These are phyloP conservation scores for Coemansia sp. DNA, from an alignment of 192 early-diverging fungal genomes.

Conservation along the genomic window DNA sequence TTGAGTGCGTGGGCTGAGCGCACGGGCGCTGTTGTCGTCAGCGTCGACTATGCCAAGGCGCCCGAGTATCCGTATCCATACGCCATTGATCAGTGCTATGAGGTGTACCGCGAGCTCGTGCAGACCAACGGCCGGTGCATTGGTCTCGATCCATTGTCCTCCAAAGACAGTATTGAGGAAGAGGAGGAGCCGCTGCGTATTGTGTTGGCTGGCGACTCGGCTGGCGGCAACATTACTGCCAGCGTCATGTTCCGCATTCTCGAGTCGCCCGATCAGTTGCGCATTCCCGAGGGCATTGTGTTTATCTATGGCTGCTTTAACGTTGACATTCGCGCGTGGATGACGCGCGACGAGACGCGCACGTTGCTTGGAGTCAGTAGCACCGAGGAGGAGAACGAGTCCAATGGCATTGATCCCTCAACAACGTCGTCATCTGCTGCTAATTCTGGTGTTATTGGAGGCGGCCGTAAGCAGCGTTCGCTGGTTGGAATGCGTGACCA, in stretches of 20 bases:
- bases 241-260: conserved; percentile 76
- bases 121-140: conserved; percentile 73
- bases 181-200: conserved; percentile 60
- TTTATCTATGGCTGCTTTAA: conserved; percentile 87
- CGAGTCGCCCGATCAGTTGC: conserved; percentile 57
- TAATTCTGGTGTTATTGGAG: too few relatives aligned
- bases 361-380: conserved; percentile 22
- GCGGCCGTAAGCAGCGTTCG: conserved; percentile 8
- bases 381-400: background rate
- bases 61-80: conserved; percentile 94
- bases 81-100: conserved; percentile 86
- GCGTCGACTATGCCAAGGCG: conserved; percentile 90
- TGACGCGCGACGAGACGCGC: conserved; percentile 53
- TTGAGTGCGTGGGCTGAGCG: conserved; percentile 73
- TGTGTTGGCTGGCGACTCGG: conserved; percentile 84
- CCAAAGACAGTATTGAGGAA: conserved; percentile 56
- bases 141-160: conserved; percentile 70
- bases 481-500: conserved; percentile 61
- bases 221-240: conserved; percentile 86
- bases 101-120: conserved; percentile 70
- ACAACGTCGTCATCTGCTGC: too few relatives aligned
- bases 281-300: conserved; percentile 69
- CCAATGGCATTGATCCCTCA: too few relatives aligned
- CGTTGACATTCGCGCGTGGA: conserved; percentile 93
- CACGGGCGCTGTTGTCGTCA: conserved; percentile 68